phyloP scores from a whole-genome alignment of 257 asterid genomes.

The Solanum etuberosum region DNA sequence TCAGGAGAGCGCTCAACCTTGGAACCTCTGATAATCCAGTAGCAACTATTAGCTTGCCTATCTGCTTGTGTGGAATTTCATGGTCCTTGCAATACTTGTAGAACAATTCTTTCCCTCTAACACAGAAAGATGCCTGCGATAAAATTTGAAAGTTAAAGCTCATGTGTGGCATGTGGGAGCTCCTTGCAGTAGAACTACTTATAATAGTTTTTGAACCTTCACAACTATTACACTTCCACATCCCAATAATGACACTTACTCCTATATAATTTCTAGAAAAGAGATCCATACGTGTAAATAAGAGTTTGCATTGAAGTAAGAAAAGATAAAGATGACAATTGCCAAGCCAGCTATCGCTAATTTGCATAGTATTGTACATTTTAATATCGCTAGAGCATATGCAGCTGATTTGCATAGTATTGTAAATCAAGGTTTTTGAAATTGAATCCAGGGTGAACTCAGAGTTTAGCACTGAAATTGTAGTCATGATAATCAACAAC shows the following conservation, averaged over 20 bases:
- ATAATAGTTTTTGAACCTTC: background rate
- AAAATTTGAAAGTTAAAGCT: background rate
- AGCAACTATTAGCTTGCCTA: constrained; percentile 87
- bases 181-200: background rate
- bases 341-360: background rate
- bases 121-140: constrained; percentile 60
- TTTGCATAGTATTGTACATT: background rate
- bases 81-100: constrained; percentile 56
- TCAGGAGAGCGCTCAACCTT: constrained; percentile 41
- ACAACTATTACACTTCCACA: background rate
- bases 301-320: background rate
- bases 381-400: background rate
- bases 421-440: background rate
- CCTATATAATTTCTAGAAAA: background rate
- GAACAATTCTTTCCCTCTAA: constrained; percentile 58
- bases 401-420: background rate
- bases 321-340: background rate
- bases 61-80: constrained; percentile 54
- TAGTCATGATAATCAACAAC: background rate
- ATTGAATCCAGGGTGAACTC: background rate
- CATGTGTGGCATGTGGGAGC: background rate
- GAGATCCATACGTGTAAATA: background rate
- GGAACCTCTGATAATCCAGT: constrained; percentile 59
- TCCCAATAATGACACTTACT: background rate
- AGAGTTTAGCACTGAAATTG: background rate